Conservation (phyloP, 805 yeast genomes). For the Saturnispora serradocipensis region DNA sequence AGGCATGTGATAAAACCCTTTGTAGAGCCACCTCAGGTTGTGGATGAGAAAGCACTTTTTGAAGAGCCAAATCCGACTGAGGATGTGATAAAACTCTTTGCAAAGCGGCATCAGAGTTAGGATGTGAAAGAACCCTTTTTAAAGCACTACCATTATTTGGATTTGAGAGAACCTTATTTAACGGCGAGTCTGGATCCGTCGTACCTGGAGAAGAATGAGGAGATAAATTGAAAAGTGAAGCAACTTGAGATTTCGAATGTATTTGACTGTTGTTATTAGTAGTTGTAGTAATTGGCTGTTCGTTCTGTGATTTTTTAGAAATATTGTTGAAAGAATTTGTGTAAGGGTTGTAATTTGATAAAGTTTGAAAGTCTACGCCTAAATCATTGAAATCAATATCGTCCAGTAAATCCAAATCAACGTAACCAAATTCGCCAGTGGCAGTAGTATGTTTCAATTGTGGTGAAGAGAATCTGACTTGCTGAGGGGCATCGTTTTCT, state of each 20-base stretch:
- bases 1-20: conserved; percentile 10
- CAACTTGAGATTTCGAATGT: neutral
- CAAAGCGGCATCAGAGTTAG: conserved; percentile 12
- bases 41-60: conserved; percentile 15
- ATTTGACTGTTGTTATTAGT: neutral
- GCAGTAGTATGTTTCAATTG: conserved; percentile 33
- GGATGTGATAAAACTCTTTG: conserved; percentile 15
- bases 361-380: conserved; percentile 14
- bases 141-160: conserved; percentile 13
- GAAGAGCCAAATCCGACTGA: conserved; percentile 13
- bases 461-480: conserved; percentile 77
- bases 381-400: conserved; percentile 20
- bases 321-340: conserved; percentile 2
- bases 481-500: conserved; percentile 44
- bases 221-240: neutral
- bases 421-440: conserved; percentile 25
- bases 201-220: neutral
- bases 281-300: neutral
- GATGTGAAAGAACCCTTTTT: conserved; percentile 15
- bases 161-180: conserved; percentile 13
- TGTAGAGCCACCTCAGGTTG: conserved; percentile 11
- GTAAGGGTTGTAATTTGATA: conserved; percentile 5
- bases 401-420: conserved; percentile 26
- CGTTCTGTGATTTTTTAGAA: neutral
- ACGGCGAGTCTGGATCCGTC: conserved; percentile 5